A percentile compares a stretch with the other conserved stretches of the same genome.
Evolutionary conservation across 768 basidiomycete genomes (phyloP).

Genomic region (Mycena venus): DNA sequence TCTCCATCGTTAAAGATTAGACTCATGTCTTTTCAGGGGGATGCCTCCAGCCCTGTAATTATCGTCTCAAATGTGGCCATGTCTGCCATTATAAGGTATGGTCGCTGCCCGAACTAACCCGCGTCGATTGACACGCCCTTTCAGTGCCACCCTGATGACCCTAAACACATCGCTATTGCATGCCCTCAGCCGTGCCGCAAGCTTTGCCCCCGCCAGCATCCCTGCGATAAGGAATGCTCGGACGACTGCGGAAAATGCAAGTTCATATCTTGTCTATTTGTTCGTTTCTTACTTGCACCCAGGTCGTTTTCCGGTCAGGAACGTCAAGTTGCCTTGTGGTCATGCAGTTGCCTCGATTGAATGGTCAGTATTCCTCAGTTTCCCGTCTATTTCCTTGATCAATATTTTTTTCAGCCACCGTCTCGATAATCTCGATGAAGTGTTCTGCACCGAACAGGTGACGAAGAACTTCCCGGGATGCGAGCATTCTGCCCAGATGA

Average conservation of each 20-base stretch:
- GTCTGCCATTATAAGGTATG: conserved; percentile 71
- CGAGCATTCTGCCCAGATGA: conserved; percentile 64
- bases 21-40: conserved; percentile 58
- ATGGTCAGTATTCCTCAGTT: conserved; percentile 58
- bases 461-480: conserved; percentile 62
- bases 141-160: conserved; percentile 75
- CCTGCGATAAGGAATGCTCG: conserved; percentile 67
- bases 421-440: conserved; percentile 57
- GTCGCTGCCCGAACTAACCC: neutral
- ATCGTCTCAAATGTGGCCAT: conserved; percentile 72
- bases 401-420: conserved; percentile 51
- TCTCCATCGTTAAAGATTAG: neutral
- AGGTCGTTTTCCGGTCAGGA: conserved; percentile 57
- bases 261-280: no score
- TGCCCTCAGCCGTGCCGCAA: conserved; percentile 65
- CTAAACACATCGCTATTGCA: conserved; percentile 60
- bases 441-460: conserved; percentile 59
- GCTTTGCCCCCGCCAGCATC: conserved; percentile 69
- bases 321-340: conserved; percentile 70
- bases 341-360: conserved; percentile 58
- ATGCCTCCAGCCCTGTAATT: conserved; percentile 69
- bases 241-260: conserved; percentile 66
- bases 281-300: no score
- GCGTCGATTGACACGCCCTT: neutral
- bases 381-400: neutral